Base-by-base conservation (phyloP, 2,329 filamentous ascomycete species). In the Diplocarpon mali region DNA sequence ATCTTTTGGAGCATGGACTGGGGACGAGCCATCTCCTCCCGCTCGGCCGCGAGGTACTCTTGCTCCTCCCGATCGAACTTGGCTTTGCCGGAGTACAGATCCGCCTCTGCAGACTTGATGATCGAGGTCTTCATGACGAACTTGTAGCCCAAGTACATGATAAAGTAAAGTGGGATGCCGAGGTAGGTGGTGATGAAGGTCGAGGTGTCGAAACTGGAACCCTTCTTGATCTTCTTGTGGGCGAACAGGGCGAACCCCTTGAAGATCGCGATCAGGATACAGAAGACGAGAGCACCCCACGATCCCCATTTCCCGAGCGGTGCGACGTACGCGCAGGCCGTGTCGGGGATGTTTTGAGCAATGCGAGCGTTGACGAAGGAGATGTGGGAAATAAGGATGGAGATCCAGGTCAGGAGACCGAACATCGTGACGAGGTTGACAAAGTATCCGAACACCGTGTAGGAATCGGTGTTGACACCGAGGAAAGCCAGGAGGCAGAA, bases 201-300 rank as follows among this genome's bases (percentile, higher is more conserved):
- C 65, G 75, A 74, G 64, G 76, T 76, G 59, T 81, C 73, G 51
- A 80, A 81, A 38, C 64, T 61, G 5, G 61, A 61, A 2, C 50
- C 49, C 15, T 49, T 47, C 9, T 47, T 45, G 14, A 44, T 44
- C 4, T 35, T 80, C 68, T 83, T 79, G 69, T 83, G 83, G 62
- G 83, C 76, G 53, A 85, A 85, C 40, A 57, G 47, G 45, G 75
- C 71, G 64, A 78, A 92, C 70, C 87, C 89, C 73, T 92, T 93
- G 59, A 85, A 90, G 41, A 93, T 60, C 1, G 82, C 75, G 49
- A 92, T 83, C 29, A 92, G 60, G 57, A 73, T 70, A 65, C 83
- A 87, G 65, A 87, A 80, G 58, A 70, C 67, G 2, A 92, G 70
- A 0, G 82, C 82, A 47, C 69, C 67, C 59, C 78, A 78, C 0